Evolutionary conservation across 192 early-diverging fungal genomes (phyloP), one percentile per base, ranked within the genome.

Genomic region (Coemansia sp.): DNA sequence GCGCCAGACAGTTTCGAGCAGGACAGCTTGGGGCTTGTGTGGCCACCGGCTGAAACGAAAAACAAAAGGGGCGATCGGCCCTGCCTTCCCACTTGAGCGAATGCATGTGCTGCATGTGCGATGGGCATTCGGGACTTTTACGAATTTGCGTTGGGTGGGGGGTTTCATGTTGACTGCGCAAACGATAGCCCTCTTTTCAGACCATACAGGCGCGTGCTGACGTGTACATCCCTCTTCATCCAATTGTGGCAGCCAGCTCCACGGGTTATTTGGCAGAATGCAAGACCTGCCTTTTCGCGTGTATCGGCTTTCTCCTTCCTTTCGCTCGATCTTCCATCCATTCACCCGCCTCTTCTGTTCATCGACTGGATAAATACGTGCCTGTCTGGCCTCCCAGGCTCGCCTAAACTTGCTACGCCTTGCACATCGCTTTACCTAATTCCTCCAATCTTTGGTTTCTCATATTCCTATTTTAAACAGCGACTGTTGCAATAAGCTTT

Each of bases 311-410:
- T n/a, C 41, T n/a, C 41, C 41, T 45, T n/a, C 5, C 41, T 45
- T n/a, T 45, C 41, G 41, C 41, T 45, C 41, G 41, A 45, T 65
- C 6, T 53, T 53, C 51, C 21, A 58, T 58, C 56, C 37, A 32
- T 17, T 37, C 56, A 58, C 5, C 41, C 41, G 15, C 14, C 15
- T 45, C 5, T 45, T 45, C 41, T 45, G 11, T 15, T 45, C 41
- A 12, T n/a, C 5, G 41, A 5, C 41, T 45, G 41, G 41, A 45
- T 45, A 45, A 45, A 45, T 45, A n/a, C 14, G 14, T 15, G 41
- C 41, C 41, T 12, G 41, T n/a, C 41, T 12, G 14, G 14, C 41
- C 41, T 45, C 41, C 15, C 41, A 35, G 8, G 6, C 32, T 35
- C 32, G 32, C 32, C 32, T 8, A 35, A 27, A 35, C 32, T 35